Conservation (phyloP, 208 protist genomes). For the Phytomonas sp. region DNA sequence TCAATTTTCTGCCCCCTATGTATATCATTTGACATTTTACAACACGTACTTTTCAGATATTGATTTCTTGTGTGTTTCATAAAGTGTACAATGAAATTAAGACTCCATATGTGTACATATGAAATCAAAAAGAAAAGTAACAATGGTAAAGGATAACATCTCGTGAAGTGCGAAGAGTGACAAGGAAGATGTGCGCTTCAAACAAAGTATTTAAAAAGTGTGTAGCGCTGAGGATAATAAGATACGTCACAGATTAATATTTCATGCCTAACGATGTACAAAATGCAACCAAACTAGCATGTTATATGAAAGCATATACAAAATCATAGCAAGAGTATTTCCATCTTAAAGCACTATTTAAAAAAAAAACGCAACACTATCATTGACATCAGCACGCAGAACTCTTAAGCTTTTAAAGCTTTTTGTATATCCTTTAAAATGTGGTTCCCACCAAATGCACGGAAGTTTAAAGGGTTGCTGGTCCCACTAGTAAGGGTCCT, state of each 20-base stretch:
- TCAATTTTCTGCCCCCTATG: neutral
- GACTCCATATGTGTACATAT: neutral
- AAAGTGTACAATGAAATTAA: neutral
- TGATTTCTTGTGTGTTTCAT: neutral
- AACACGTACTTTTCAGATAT: neutral
- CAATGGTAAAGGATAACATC: neutral
- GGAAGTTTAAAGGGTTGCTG: constrained; percentile 62
- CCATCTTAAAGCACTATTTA: neutral
- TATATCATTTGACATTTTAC: neutral
- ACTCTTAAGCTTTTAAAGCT: neutral
- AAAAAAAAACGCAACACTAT: neutral
- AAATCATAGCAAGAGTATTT: constrained; percentile 5
- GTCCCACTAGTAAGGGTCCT: constrained; percentile 49
- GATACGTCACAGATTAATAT: neutral
- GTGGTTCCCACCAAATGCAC: constrained; percentile 22
- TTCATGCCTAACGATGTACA: neutral
- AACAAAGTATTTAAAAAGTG: constrained; percentile 3
- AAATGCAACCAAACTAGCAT: neutral
- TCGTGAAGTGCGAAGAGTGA: constrained; percentile 8
- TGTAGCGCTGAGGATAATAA: neutral
- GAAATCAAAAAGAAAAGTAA: constrained; percentile 14
- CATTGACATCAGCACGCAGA: neutral
- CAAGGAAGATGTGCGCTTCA: neutral
- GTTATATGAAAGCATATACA: neutral
- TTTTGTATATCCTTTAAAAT: constrained; percentile 15